phyloP scores from a whole-genome alignment of 441 rosid species.

The Pelargonium exstipulatum region DNA sequence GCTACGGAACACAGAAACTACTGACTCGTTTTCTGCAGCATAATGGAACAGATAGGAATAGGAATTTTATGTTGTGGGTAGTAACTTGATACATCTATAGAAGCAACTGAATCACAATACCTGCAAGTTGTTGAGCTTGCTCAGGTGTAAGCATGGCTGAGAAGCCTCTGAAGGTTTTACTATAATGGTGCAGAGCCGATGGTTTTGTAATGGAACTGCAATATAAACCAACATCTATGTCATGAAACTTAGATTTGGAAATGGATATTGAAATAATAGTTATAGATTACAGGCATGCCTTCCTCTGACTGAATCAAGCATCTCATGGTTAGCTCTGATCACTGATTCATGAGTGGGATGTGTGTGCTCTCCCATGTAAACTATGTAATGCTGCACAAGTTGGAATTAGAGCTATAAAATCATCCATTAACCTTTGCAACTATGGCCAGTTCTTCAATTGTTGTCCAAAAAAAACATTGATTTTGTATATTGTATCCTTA shows the following conservation, averaged over 20 bases:
- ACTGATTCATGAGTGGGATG: slow-evolving; percentile 40
- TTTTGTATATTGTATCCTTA: neutral
- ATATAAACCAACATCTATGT: neutral
- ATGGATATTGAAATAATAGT: neutral
- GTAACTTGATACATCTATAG: neutral
- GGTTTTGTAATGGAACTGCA: slow-evolving; percentile 20
- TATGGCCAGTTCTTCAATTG: neutral
- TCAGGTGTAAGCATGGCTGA: slow-evolving; percentile 42
- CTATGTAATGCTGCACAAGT: slow-evolving; percentile 41
- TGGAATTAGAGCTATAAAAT: neutral
- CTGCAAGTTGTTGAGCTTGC: slow-evolving; percentile 34
- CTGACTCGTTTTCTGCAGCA: slow-evolving; percentile 30
- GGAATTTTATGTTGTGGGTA: neutral
- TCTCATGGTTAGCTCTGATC: slow-evolving; percentile 33
- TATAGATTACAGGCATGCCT: slow-evolving; percentile 25
- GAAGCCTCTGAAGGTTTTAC: slow-evolving; percentile 46
- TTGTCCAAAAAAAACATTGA: neutral
- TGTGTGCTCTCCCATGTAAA: slow-evolving; percentile 46
- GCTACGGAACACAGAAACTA: slow-evolving; percentile 42
- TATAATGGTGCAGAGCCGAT: slow-evolving; percentile 39
- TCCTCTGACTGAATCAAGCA: slow-evolving; percentile 37
- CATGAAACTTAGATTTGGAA: neutral
- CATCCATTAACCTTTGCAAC: too few relatives aligned
- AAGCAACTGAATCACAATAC: slow-evolving; percentile 10
- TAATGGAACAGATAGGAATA: neutral